Percentiles rank a stretch among this genome's conserved stretches.
Evolutionary conservation across 306 rosid genomes (phyloP).

Genomic region (Gillenia trifoliata): DNA sequence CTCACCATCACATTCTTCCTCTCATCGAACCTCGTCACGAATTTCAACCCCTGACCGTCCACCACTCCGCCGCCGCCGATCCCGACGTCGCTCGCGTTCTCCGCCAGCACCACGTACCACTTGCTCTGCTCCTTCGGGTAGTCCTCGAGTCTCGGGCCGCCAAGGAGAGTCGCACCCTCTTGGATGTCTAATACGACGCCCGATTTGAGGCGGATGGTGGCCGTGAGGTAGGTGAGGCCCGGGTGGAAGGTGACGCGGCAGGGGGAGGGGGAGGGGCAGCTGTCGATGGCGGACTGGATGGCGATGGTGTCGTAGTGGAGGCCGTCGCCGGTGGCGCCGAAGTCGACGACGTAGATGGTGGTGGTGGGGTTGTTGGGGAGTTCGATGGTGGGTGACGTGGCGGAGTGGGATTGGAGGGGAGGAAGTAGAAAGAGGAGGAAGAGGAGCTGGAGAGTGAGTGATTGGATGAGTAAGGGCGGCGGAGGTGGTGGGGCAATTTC

Average conservation of each 20-base stretch:
- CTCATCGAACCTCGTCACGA: constrained; percentile 56
- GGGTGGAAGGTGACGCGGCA: constrained; percentile 71
- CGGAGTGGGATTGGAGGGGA: constrained; percentile 33
- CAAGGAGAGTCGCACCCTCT: constrained; percentile 57
- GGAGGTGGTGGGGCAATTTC: neutral
- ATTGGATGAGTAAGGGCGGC: neutral
- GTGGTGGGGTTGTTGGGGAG: constrained; percentile 10
- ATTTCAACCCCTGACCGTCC: constrained; percentile 76
- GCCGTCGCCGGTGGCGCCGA: constrained; percentile 80
- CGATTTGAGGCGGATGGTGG: constrained; percentile 63
- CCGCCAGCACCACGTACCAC: constrained; percentile 89
- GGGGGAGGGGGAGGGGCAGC: constrained; percentile 38
- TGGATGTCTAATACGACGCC: constrained; percentile 63
- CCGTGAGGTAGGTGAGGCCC: constrained; percentile 73
- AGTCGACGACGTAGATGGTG: constrained; percentile 52
- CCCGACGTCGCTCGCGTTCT: constrained; percentile 69
- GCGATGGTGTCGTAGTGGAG: constrained; percentile 63
- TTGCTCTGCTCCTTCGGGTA: constrained; percentile 52
- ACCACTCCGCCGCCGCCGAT: constrained; percentile 80
- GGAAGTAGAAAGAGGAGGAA: neutral
- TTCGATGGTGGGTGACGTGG: constrained; percentile 20
- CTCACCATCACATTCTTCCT: constrained; percentile 95
- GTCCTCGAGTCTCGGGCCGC: constrained; percentile 54
- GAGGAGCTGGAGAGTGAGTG: constrained; percentile 1
- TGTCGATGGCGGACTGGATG: constrained; percentile 78